Evolutionary conservation across 495 filamentous ascomycete genomes (phyloP).

Genomic region (Xylaria cubensis): DNA sequence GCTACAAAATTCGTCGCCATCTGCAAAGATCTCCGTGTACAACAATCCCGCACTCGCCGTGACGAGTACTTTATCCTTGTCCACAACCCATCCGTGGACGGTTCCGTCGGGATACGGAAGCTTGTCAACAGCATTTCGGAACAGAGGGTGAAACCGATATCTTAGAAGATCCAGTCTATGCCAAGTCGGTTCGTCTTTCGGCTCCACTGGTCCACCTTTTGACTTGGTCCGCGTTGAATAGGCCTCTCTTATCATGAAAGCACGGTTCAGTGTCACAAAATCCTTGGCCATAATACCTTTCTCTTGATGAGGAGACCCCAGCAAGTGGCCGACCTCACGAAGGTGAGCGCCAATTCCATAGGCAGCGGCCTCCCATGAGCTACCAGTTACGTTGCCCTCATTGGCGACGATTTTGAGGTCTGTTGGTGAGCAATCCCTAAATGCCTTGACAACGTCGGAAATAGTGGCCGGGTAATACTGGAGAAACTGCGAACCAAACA

Average conservation of each 20-base stretch:
- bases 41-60: constrained; percentile 83
- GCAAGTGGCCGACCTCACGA: constrained; percentile 84
- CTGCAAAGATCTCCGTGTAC: constrained; percentile 79
- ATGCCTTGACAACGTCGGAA: constrained; percentile 85
- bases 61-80: constrained; percentile 77
- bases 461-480: constrained; percentile 85
- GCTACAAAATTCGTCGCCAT: constrained; percentile 76
- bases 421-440: constrained; percentile 86
- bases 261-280: constrained; percentile 82
- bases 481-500: constrained; percentile 88
- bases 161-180: constrained; percentile 86
- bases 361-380: constrained; percentile 90
- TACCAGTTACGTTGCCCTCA: constrained; percentile 82
- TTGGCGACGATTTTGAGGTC: constrained; percentile 83
- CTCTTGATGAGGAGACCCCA: constrained; percentile 88
- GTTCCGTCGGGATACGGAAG: constrained; percentile 72
- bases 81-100: constrained; percentile 86
- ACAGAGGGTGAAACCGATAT: constrained; percentile 90
- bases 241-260: constrained; percentile 77
- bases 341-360: constrained; percentile 91
- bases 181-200: constrained; percentile 84
- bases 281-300: constrained; percentile 88
- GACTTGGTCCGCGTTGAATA: constrained; percentile 84
- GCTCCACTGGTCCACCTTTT: constrained; percentile 74
- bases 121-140: constrained; percentile 79